Evolutionary conservation across 225 moss, liverwort and hornwort genomes (phyloP).

Genomic region (Polytrichum formosum): DNA sequence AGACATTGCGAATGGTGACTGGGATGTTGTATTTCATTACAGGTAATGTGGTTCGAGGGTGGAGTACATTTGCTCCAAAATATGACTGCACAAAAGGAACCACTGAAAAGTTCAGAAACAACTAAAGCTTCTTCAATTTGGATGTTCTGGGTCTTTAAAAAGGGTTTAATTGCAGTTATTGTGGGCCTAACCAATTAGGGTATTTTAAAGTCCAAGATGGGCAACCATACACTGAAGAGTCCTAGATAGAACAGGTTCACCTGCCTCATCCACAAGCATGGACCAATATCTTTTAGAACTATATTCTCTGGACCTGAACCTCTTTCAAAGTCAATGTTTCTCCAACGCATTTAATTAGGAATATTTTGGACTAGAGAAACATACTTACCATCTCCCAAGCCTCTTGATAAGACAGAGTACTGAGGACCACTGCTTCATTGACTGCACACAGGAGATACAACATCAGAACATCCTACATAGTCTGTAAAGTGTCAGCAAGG

Average conservation of each 20-base stretch:
- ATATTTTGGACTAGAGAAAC: not conserved
- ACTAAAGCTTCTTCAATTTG: not conserved
- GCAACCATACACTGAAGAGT: too few species aligned
- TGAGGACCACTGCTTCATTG: conserved; percentile 82
- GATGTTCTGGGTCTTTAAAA: not conserved
- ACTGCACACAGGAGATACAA: conserved; percentile 38
- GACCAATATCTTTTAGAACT: too few species aligned
- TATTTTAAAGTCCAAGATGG: too few species aligned
- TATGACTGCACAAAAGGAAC: conserved; percentile 67
- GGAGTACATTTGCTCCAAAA: conserved; percentile 96
- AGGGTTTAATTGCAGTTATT: too few species aligned
- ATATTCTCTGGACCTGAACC: too few species aligned
- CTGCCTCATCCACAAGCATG: too few species aligned
- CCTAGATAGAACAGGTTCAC: too few species aligned
- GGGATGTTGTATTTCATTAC: conserved; percentile 92
- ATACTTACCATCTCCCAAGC: conserved; percentile 92
- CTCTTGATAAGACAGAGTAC: conserved; percentile 81
- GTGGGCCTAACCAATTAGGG: too few species aligned
- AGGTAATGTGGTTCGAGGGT: conserved; percentile 91
- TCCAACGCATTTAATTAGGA: not conserved
- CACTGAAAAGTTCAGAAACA: not conserved
- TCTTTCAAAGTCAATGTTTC: not conserved
- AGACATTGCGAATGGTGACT: conserved; percentile 82
- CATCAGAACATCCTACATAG: not conserved
- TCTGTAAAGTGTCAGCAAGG: too few species aligned